Base-by-base conservation (phyloP, 1,139 yeast genomes). In the Waltiozyma sp. region DNA sequence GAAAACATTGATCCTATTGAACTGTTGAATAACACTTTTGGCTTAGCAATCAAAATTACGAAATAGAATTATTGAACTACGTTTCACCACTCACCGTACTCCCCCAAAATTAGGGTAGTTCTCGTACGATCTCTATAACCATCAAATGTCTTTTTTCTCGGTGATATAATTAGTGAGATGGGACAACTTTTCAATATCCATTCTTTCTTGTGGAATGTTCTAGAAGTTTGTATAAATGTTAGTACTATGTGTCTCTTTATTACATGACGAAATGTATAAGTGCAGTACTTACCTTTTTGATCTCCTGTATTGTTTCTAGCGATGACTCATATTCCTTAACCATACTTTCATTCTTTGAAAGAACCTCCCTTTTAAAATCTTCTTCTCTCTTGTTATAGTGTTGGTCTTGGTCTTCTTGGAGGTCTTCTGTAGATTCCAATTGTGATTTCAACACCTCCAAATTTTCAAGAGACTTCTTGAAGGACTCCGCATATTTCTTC, bases 401-500 rank as follows among this genome's bases (percentile, higher is more conserved):
- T n/a, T 37, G 7, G 19, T 41, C 40, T 4, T 14, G 28, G 7
- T 19, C 38, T 10, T 49, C 45, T 40, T 48, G 38, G 45, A 39
- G 13, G 42, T 50, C 51, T 40, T 43, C 47, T 1, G 47, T 47
- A 23, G 47, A 49, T 45, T 46, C 52, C 39, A 21, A 42, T 38
- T 47, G 47, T 45, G 44, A 45, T 33, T 16, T 45, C 9, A 15
- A 31, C 3, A 6, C 9, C 35, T 62, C 61, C 2, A 57, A 43
- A 8, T 51, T 47, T 9, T 49, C 43, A 21, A 61, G 43, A 13
- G 57, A 53, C 4, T 47, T 42, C 3, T 50, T 48, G 38, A 56
- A 54, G 3, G 54, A 52, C 15, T 56, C 49, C 38, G 50, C 54
- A 47, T 62, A 66, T 5, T 50, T 42, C 2, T 50, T 48, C 39